Base-by-base conservation (phyloP, 1,139 yeast genomes). In the Arxiozyma telluris region DNA sequence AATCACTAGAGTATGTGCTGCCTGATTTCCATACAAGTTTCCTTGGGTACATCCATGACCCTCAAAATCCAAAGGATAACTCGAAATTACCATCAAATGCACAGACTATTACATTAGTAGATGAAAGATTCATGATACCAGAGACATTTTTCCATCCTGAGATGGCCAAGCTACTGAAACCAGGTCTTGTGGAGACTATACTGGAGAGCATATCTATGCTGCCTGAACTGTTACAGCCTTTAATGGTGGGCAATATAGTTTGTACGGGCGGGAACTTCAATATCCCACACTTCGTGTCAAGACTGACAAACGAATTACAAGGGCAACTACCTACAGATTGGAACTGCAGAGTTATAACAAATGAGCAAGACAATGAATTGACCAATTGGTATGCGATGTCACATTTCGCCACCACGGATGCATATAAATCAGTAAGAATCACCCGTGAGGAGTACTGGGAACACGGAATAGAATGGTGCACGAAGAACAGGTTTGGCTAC, bases 131-230 rank as follows among this genome's bases (percentile, higher is more conserved):
- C 67, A 77, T 88, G 3, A 79, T 87, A 3, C 97, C 98, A 0
- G 99, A 94, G 66, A 75, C 89, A 1, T 74, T 87, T 50, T 91
- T 88, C 70, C 88, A 84, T 60, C 98, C 99, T 0, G 91, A 86
- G 59, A 82, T 88, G 53, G 80, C 95, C 1, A 90, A 90, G 11
- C 74, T 91, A 50, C 77, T 80, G 57, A 81, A 90, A 61, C 82
- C 93, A 0, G 90, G 91, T 0, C 64, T 85, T 2, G 73, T 83
- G 0, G 95, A 87, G 62, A 78, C 93, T 4, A 82, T 88, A 1
- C 79, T 84, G 48, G 90, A 87, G 57, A 75, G 89, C 38, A 75
- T 93, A 12, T 76, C 80, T 67, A 73, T 84, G 39, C 78, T 88
- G 49, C 96, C 97, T 0, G 88, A 82, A 58, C 78, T 86, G 3